Evolutionary conservation across 2,329 filamentous ascomycete genomes (phyloP).

Genomic region (Mollisia scopiformis): DNA sequence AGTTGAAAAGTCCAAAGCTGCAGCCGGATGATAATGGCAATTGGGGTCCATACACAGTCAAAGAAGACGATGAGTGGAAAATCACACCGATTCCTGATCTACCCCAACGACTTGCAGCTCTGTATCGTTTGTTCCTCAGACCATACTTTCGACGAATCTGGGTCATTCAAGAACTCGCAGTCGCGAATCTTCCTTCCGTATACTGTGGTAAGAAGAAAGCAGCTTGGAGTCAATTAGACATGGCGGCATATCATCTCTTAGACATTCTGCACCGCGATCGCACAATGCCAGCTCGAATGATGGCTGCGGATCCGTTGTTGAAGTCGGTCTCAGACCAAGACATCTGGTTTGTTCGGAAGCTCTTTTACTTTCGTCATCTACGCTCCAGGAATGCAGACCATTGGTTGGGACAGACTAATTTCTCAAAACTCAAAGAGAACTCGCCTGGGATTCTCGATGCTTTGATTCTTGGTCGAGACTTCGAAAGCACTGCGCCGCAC

Average conservation of each 20-base stretch:
- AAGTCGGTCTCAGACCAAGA: slow-evolving; percentile 1
- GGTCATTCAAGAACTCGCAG: slow-evolving; percentile 43
- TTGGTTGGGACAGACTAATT: not conserved
- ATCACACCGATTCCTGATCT: slow-evolving; percentile 3
- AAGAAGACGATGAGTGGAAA: not conserved
- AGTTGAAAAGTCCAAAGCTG: not conserved
- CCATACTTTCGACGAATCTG: slow-evolving; percentile 34
- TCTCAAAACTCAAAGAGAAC: not conserved
- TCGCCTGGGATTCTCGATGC: slow-evolving; percentile 13
- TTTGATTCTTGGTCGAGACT: slow-evolving; percentile 10
- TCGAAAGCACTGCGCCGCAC: slow-evolving; percentile 12
- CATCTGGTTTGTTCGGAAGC: slow-evolving; percentile 7
- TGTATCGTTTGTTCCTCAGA: slow-evolving; percentile 12
- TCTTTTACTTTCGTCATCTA: slow-evolving; percentile 16
- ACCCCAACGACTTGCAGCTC: slow-evolving; percentile 10
- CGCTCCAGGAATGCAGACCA: not conserved
- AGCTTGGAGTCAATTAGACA: slow-evolving; percentile 12
- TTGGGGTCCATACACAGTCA: not conserved
- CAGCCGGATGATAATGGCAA: not conserved
- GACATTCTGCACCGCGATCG: slow-evolving; percentile 9
- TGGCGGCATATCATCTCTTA: slow-evolving; percentile 9
- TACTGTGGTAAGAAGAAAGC: slow-evolving; percentile 10
- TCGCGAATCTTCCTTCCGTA: not conserved
- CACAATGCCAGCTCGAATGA: slow-evolving; percentile 7
- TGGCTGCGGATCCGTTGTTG: slow-evolving; percentile 4